These are phyloP conservation scores for Hypoxylon cercidicola DNA, from an alignment of 495 filamentous ascomycete species.

Conservation along the genomic window DNA sequence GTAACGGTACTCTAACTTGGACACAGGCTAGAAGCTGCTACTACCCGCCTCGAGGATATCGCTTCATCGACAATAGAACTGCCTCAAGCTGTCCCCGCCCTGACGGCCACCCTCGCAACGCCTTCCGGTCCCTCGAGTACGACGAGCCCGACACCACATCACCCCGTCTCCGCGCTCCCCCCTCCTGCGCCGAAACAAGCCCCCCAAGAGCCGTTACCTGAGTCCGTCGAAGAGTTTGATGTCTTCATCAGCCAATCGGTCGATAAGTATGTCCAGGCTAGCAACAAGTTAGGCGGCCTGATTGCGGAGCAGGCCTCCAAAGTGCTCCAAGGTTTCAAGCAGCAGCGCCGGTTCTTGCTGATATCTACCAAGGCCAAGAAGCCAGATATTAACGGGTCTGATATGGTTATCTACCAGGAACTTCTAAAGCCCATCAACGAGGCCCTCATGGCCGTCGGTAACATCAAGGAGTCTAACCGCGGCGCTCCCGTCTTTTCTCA, in stretches of 20 bases:
- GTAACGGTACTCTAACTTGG: slow-evolving; percentile 36
- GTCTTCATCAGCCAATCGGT: slow-evolving; percentile 78
- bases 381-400: slow-evolving; percentile 74
- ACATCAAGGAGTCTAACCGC: slow-evolving; percentile 81
- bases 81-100: slow-evolving; percentile 57
- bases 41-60: slow-evolving; percentile 95
- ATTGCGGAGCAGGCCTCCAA: slow-evolving; percentile 75
- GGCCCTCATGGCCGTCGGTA: slow-evolving; percentile 76
- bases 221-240: slow-evolving; percentile 86
- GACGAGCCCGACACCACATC: slow-evolving; percentile 46
- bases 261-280: slow-evolving; percentile 78
- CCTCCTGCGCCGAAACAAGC: slow-evolving; percentile 50
- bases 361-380: slow-evolving; percentile 93
- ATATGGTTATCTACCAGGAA: slow-evolving; percentile 71
- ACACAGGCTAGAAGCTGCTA: slow-evolving; percentile 95
- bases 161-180: slow-evolving; percentile 46
- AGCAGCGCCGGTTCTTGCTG: slow-evolving; percentile 86
- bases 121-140: slow-evolving; percentile 43
- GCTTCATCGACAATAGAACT: slow-evolving; percentile 75
- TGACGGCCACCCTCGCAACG: slow-evolving; percentile 50
- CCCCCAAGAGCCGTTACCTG: slow-evolving; percentile 71
- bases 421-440: slow-evolving; percentile 82
- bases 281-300: slow-evolving; percentile 78
- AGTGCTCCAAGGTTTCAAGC: slow-evolving; percentile 70
- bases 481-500: slow-evolving; percentile 76